phyloP scores from a whole-genome alignment of 257 asterid species.

The Echites panduratus region DNA sequence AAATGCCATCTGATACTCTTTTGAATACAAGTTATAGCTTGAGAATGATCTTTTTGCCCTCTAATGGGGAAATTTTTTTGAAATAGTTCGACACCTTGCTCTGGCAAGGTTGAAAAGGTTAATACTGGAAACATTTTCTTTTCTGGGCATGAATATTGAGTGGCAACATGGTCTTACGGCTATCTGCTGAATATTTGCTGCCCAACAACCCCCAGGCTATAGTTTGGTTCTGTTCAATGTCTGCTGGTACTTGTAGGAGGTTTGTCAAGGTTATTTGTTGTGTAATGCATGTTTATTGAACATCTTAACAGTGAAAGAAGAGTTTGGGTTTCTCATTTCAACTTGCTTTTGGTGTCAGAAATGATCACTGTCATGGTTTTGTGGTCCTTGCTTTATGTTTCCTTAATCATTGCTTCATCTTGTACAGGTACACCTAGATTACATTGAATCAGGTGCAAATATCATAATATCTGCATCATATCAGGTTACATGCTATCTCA shows the following conservation, averaged over 20 bases:
- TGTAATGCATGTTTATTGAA: background rate
- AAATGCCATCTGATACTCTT: background rate
- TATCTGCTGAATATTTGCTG: background rate
- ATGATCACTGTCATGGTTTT: background rate
- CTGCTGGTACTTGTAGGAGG: background rate
- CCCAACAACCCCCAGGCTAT: background rate
- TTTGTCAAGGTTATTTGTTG: background rate
- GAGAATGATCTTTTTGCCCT: background rate
- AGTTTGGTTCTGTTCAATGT: background rate
- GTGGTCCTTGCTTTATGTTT: slow-evolving; percentile 7
- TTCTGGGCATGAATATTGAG: background rate
- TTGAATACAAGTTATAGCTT: background rate
- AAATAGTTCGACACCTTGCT: background rate
- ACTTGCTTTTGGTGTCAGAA: background rate
- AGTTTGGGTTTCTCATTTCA: background rate
- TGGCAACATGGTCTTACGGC: background rate
- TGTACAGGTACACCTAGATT: slow-evolving; percentile 66
- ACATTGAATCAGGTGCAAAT: slow-evolving; percentile 81
- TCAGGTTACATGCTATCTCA: slow-evolving; percentile 38
- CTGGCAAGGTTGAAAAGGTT: background rate
- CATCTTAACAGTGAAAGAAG: background rate
- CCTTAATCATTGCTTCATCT: background rate
- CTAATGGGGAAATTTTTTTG: background rate
- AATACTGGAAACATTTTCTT: background rate
- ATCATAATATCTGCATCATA: slow-evolving; percentile 70